Evolutionary conservation across 495 filamentous ascomycete genomes (phyloP), one percentile per base, ranked within the genome.

Genomic region (Talaromyces stipitatus): DNA sequence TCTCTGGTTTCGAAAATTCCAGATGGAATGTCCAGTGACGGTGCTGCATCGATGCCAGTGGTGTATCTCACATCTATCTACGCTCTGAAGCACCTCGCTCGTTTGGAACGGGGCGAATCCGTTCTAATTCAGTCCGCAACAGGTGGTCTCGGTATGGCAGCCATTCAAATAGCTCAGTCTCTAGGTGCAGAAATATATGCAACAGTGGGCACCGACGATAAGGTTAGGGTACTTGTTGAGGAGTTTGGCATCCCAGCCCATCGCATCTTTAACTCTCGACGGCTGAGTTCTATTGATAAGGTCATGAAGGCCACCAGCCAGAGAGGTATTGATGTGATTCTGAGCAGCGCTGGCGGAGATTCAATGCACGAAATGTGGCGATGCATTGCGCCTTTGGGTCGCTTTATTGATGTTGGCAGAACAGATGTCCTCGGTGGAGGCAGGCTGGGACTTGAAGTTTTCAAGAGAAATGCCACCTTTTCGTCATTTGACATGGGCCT

Each of bases 1-100:
- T 14, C 32, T 33, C n/a, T n/a, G n/a, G n/a, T n/a, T n/a, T n/a
- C n/a, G n/a, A n/a, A n/a, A n/a, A n/a, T n/a, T n/a, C n/a, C n/a
- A n/a, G n/a, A n/a, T n/a, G n/a, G n/a, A n/a, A n/a, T n/a, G n/a
- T n/a, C n/a, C n/a, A n/a, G 32, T 33, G 32, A 33, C 9, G 7
- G 12, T 10, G 2, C 12, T n/a, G 28, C 9, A 58, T 56, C 50
- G 58, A 36, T 66, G 61, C 58, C 55, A 70, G 50, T 46, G 20
- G 78, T 72, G 2, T 85, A 75, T 50, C 61, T 62, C 50, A 80
- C 80, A 0, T 79, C 81, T 0, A 78, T 82, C 55, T 77, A 85
- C 66, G 71, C 74, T 59, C 84, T 9, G 27, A 60, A 4, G 33
- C 62, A 54, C 16, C 4, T 66, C 16, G 64, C 59, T 2, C 11